Base-by-base conservation (phyloP, 306 rosid genomes). In the cucumber (Cucumis sativus) region DNA sequence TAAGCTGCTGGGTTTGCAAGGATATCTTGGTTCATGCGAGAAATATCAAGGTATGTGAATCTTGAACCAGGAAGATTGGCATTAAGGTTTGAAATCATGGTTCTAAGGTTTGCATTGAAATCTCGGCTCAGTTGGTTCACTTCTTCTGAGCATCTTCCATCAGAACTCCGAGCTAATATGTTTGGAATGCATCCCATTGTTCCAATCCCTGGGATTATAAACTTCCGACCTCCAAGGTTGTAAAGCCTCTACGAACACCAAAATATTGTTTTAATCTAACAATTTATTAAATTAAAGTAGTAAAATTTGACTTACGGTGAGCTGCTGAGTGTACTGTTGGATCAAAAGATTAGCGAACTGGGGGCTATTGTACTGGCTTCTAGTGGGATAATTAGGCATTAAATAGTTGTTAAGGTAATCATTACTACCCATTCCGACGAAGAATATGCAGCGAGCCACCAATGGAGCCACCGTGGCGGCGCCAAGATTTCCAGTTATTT, bases 351-450 rank as follows among this genome's bases (percentile, higher is more conserved):
- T 66, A 35, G 98, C 97, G 52, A 70, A 95, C 17, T 95, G 96
- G 16, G 61, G 88, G 37, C 79, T 88, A 60, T 86, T 89, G 74
- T 88, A 95, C 57, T 95, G 97, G 33, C 47, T 80, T 55, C 88
- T 75, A 8, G 98, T 95, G 3, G 86, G 81, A 71, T 87, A 92
- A 68, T 95, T 95, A 39, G 97, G 98, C 98, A 95, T 95, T 43
- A 95, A 95, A 70, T 92, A 92, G 77, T 92, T 95, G 80, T 95
- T 95, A 6, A 95, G 85, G 86, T 95, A 95, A 85, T 95, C 98
- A 77, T 95, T 95, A 91, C 96, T 92, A 13, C 98, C 98, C 96
- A 95, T 92, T 82, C 96, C 97, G 28, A 95, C 86, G 74, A 89
- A 95, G 86, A 92, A 92, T 23, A 95, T 79, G 82, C 91, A 89